Conservation (phyloP, 2,329 filamentous ascomycete genomes). For the Botrytis fragariae region DNA sequence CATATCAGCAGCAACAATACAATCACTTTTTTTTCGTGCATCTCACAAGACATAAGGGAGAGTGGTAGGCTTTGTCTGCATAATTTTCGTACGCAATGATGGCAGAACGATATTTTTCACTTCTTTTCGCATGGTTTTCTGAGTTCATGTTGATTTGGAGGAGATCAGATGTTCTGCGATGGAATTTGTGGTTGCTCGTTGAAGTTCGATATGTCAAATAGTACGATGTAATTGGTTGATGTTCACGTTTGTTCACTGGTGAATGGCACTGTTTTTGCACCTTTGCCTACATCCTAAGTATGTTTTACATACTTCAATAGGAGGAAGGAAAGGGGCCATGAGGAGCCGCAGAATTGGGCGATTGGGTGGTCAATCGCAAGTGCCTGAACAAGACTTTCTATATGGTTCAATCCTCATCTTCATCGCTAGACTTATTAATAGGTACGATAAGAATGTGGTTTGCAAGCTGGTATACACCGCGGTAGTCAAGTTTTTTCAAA, state of each 20-base stretch:
- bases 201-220: not conserved
- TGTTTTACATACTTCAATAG: rapidly evolving
- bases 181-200: not conserved
- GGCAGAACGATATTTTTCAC: not conserved
- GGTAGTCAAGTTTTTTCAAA: not conserved
- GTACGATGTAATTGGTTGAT: not conserved
- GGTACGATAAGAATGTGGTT: not conserved
- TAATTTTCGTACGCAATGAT: not conserved
- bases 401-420: not conserved
- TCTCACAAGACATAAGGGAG: not conserved
- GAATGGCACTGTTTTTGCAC: not conserved
- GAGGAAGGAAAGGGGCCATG: not conserved
- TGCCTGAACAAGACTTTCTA: not conserved
- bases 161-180: not conserved
- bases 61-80: not conserved
- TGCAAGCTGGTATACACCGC: not conserved
- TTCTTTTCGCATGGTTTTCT: not conserved
- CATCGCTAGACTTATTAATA: not conserved
- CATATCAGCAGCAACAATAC: not conserved
- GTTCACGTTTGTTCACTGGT: not conserved
- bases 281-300: not conserved
- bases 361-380: not conserved
- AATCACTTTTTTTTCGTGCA: not conserved
- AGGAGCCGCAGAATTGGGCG: not conserved
- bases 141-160: not conserved